Base-by-base conservation (phyloP, 2,329 filamentous ascomycete genomes). In the Colletotrichum tanaceti region DNA sequence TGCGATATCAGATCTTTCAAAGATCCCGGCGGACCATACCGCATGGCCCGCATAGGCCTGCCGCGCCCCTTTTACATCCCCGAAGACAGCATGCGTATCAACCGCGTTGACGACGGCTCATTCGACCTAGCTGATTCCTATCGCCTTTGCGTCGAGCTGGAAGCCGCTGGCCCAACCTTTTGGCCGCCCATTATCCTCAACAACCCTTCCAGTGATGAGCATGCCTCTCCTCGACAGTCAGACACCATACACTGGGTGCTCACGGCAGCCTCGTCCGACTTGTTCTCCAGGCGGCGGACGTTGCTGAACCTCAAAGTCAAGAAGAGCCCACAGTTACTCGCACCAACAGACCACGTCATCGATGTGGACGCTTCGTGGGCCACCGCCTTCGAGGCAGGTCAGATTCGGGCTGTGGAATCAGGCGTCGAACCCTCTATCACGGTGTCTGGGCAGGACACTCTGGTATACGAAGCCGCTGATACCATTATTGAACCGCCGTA, bases 1-100 rank as follows among this genome's bases (percentile, higher is more conserved):
- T 88, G 86, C 77, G 82, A 82, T 50, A 77, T 89, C 70, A 83
- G 80, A 59, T 79, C 85, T 3, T 85, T 82, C 73, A 82, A 83
- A 71, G 84, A 85, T 44, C 77, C 83, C 2, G 78, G 81, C 58
- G 83, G 81, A 35, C 79, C 81, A 58, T 80, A 82, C 52, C 80
- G 79, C 38, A 81, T 85, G 65, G 82, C 84, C 14, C 81, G 83
- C 54, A 78, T 88, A 32, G 81, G 83, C 71, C 73, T 86, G 54
- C 79, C 80, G 38, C 76, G 77, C 24, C 84, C 86, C 1, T 88
- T 89, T 69, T 80, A 80, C 44, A 78, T 89, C 14, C 84, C 86
- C 4, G 79, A 84, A 41, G 83, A 86, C 32, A 85, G 83, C 70
- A 82, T 89, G 44, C 79, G 80, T 35, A 76, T 88, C 59, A 81